These are phyloP conservation scores for Lomentospora prolificans DNA, from an alignment of 2,329 filamentous ascomycete genomes.

Conservation along the genomic window DNA sequence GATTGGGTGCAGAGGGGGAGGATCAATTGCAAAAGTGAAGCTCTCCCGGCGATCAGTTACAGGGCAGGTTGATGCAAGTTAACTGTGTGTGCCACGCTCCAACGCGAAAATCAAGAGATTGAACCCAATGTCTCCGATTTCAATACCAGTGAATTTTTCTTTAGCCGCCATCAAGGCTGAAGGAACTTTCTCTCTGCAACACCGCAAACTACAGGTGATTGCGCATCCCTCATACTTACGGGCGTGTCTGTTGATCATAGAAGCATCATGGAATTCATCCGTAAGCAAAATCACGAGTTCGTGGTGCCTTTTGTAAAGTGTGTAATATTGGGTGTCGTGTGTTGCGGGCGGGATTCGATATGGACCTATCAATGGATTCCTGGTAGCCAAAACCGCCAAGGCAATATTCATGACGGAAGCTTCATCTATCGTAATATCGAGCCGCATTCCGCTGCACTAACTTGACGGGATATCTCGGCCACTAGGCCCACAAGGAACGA, in stretches of 20 bases:
- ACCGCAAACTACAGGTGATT: not conserved
- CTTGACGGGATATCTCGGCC: not conserved
- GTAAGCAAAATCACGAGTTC: no score
- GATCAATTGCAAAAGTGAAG: no score
- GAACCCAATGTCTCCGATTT: not conserved
- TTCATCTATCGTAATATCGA: not conserved
- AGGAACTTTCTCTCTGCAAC: not conserved
- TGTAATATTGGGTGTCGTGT: no score
- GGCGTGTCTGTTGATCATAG: not conserved
- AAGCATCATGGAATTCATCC: no score
- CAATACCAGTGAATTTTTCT: not conserved
- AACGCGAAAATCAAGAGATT: not conserved
- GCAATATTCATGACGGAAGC: no score
- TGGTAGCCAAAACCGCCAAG: not conserved
- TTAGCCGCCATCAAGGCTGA: not conserved
- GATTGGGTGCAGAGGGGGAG: no score
- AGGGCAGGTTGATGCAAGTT: slow-evolving; percentile 5
- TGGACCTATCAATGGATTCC: not conserved
- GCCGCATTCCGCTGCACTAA: not conserved
- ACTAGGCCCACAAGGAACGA: not conserved
- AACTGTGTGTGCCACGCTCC: not conserved
- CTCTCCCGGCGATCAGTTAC: slow-evolving; percentile 7
- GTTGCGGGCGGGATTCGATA: not conserved
- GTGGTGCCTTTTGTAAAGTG: no score
- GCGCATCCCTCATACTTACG: no score